Base-by-base conservation (phyloP, 2,329 filamentous ascomycete species). In the Fonsecaea nubica region DNA sequence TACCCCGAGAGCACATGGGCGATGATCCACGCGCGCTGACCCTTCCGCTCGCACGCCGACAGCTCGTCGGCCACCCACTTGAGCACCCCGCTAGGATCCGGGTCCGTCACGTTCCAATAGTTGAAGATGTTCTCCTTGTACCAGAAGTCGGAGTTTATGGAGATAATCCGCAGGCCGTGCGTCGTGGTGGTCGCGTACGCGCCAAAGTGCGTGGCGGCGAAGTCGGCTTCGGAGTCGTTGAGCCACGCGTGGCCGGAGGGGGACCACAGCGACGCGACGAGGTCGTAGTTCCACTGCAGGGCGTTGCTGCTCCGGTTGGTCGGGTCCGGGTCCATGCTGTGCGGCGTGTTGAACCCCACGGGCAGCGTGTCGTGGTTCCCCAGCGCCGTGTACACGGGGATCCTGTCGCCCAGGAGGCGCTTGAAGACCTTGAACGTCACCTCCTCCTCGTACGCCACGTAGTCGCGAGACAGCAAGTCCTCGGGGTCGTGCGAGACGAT, bases 131-230 rank as follows among this genome's bases (percentile, higher is more conserved):
- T 75, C 33, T 35, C 65, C 13, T 59, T 65, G 52, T 75, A 75
- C 74, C 74, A 75, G 63, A 74, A 74, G 33, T 75, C 74, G 6
- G 71, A 74, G 50, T 75, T 75, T 21, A 75, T 61, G 15, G 72
- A 72, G 50, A 75, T 75, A 38, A 75, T 69, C 3, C 69, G 72
- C 13, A 75, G 66, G 10, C 72, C 73, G n/a, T 74, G 71, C n/a
- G 72, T 58, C 1, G 69, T 74, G 35, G 69, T 72, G 13, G 71
- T 68, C 5, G 69, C 67, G 58, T 72, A 73, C n/a, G 67, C 69
- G 15, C 69, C 72, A 40, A 74, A 71, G 45, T 73, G 71, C 4
- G 72, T 73, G 8, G 66, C 66, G 12, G 72, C 66, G 15, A 69
- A 72, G 2, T 64, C 42, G 7, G 71, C 68, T 58, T 74, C 71